Percentiles rank a stretch among this genome's conserved stretches.
Conservation (phyloP, 2,329 filamentous ascomycete genomes). For the Penicillium sp. region DNA sequence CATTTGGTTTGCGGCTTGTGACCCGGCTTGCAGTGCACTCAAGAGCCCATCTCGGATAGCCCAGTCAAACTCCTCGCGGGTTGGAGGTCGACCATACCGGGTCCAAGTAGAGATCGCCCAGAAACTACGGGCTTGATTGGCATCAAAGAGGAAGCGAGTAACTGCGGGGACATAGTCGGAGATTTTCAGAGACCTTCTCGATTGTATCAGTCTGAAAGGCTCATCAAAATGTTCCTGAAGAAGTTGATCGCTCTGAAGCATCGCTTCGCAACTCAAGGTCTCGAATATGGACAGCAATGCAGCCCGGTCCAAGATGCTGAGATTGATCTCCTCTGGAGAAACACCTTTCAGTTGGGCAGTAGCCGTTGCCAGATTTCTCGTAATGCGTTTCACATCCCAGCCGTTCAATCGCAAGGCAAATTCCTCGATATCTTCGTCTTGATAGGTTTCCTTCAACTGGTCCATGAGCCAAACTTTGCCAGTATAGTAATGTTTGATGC, state of each 20-base stretch:
- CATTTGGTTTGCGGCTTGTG: slow-evolving; percentile 48
- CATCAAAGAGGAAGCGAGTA: slow-evolving; percentile 75
- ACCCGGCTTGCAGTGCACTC: slow-evolving; percentile 58
- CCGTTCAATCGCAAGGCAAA: slow-evolving; percentile 54
- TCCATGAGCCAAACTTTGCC: slow-evolving; percentile 59
- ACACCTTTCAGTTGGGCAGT: slow-evolving; percentile 48
- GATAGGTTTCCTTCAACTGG: slow-evolving; percentile 54
- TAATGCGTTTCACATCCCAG: slow-evolving; percentile 58
- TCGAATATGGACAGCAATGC: slow-evolving; percentile 81
- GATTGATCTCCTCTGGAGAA: slow-evolving; percentile 46
- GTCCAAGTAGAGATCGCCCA: slow-evolving; percentile 67
- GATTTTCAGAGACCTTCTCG: slow-evolving; percentile 71
- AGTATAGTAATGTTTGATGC: slow-evolving; percentile 69
- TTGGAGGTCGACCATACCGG: slow-evolving; percentile 59
- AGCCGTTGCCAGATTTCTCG: slow-evolving; percentile 53
- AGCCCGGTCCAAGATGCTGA: slow-evolving; percentile 48
- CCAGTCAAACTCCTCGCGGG: slow-evolving; percentile 76
- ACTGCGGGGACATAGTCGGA: slow-evolving; percentile 72
- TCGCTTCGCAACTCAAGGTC: slow-evolving; percentile 74
- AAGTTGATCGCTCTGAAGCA: slow-evolving; percentile 55
- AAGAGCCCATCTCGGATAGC: slow-evolving; percentile 70
- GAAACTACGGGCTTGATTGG: slow-evolving; percentile 54
- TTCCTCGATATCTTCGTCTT: slow-evolving; percentile 42
- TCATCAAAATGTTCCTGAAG: slow-evolving; percentile 63
- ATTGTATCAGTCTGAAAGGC: slow-evolving; percentile 75